A percentile compares a stretch with the other conserved stretches of the same genome.
Conservation (phyloP, 441 rosid species). For the Syzygium syzygioides region DNA sequence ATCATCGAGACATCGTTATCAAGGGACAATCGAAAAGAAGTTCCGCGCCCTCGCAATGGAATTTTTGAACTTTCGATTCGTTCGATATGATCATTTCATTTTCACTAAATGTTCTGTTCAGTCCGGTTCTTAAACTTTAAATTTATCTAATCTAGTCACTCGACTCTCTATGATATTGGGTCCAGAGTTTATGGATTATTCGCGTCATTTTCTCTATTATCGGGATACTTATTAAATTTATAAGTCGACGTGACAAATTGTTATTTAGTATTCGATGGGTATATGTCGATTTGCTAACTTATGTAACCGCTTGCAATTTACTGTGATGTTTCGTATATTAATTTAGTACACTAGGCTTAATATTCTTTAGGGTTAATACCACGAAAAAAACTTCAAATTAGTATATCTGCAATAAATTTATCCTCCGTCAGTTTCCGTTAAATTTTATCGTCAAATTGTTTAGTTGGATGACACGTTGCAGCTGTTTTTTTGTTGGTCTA, state of each 20-base stretch:
- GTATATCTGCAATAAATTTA: too few relatives aligned
- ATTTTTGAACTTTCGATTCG: too few relatives aligned
- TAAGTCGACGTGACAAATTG: background rate
- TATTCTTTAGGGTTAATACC: background rate
- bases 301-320: background rate
- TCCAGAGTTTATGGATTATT: background rate
- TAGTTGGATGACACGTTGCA: too few relatives aligned
- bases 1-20: background rate
- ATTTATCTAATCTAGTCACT: background rate
- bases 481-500: too few relatives aligned
- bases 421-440: too few relatives aligned
- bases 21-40: too few relatives aligned
- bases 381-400: too few relatives aligned
- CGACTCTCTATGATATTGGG: background rate
- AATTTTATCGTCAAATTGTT: too few relatives aligned
- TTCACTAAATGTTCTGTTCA: background rate
- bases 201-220: background rate
- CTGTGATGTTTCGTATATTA: background rate
- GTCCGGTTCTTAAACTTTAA: background rate
- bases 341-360: background rate
- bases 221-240: background rate
- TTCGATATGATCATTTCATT: background rate
- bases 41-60: fast-evolving
- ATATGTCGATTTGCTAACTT: background rate
- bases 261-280: background rate